Evolutionary conservation across 768 basidiomycete genomes (phyloP), one percentile per base, ranked within the genome.

Genomic region (Mycena haematopus): DNA sequence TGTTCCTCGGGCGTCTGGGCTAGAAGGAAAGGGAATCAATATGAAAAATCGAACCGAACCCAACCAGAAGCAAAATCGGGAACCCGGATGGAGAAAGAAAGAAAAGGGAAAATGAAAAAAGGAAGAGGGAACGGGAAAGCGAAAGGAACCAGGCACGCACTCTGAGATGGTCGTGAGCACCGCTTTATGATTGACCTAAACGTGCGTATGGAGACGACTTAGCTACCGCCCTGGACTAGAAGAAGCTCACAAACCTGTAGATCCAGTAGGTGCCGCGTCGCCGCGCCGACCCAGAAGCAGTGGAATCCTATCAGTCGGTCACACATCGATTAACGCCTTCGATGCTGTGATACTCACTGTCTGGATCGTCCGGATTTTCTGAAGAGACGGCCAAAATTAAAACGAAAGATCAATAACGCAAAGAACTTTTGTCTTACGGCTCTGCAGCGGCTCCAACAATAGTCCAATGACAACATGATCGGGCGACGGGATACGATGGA

Each of bases 381-480:
- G 44, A 5, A 17, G 52, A 17, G 25, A n/a, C 17, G 22, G n/a
- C n/a, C n/a, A n/a, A n/a, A n/a, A n/a, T 55, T 60, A 59, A 56
- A 59, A 58, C 60, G 35, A 45, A 11, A 17, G 38, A 52, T 42
- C 44, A 52, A 42, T 24, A 21, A 44, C 14, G 47, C 29, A 52
- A 17, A 44, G 40, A n/a, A 50, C 68, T 31, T 54, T 58, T 38
- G 40, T 87, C 94, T 86, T 72, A 96, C 95, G 92, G 75, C 86
- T 93, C 75, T 95, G 91, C 22, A 94, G 74, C 2, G 91, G 85
- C 73, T 96, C 95, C 66, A 96, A 86, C 53, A 96, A 77, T 56
- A 95, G 78, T 13, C 88, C 84, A 55, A 92, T 90, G 38, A 95
- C 88, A 58, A 94, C 87, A 77, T 93, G 90, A 72, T 96, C 91